These are phyloP conservation scores for Rhizoclosmatium globosum DNA, from an alignment of 192 early-diverging fungal genomes.

Conservation along the genomic window DNA sequence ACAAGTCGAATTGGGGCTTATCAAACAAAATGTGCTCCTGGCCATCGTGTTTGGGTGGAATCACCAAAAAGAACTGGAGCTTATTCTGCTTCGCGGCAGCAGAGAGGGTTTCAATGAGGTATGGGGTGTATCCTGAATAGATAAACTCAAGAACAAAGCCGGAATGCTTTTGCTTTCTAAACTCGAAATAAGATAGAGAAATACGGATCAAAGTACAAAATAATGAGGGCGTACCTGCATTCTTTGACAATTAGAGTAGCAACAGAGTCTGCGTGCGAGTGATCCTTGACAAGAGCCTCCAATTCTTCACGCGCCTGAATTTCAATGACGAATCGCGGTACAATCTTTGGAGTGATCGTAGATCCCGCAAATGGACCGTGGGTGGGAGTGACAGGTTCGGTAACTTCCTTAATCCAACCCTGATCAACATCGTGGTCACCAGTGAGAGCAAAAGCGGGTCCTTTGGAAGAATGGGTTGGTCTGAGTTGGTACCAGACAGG, in stretches of 20 bases:
- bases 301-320: conserved; percentile 20
- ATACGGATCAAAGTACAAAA: neutral
- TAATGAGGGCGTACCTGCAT: conserved; percentile 23
- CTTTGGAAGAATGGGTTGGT: neutral
- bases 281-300: neutral
- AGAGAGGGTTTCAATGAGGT: conserved; percentile 16
- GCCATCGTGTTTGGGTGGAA: conserved; percentile 11
- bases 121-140: conserved; percentile 21
- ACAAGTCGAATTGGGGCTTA: conserved; percentile 14
- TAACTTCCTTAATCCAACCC: conserved; percentile 42
- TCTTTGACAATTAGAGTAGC: conserved; percentile 18
- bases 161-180: conserved; percentile 26
- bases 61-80: conserved; percentile 34
- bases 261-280: neutral
- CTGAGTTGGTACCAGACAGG: conserved; percentile 42
- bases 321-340: conserved; percentile 35
- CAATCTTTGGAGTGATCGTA: conserved; percentile 24
- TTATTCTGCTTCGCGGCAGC: neutral
- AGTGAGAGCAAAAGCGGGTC: neutral
- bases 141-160: conserved; percentile 40
- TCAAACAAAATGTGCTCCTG: conserved; percentile 6
- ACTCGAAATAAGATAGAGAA: conserved; percentile 10
- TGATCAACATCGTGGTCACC: conserved; percentile 40
- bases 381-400: neutral
- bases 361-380: neutral